Evolutionary conservation across 2,329 filamentous ascomycete genomes (phyloP), one percentile per base, ranked within the genome.

Genomic region (Pestalotiopsis sp.): DNA sequence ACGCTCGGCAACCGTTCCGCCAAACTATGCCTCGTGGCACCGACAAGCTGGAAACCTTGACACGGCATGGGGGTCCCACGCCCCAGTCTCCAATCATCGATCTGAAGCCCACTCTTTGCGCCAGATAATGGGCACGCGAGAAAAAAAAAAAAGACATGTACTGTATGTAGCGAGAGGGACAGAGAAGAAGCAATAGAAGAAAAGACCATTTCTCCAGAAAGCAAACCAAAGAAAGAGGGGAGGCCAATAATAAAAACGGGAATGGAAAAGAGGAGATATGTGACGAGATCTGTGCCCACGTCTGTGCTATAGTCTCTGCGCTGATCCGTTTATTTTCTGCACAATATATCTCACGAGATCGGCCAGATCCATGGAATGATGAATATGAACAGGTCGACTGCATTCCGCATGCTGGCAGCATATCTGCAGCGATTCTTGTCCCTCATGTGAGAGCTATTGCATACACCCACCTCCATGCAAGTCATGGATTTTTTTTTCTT

Each of bases 11-110:
- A 38, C 65, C n/a, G 17, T 67, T 61, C 65, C 65, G 65, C 65
- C 56, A 61, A 45, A 61, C 65, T 57, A 61, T 61, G 52, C 65
- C 65, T 67, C 65, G 65, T 67, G 65, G 65, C 52, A 61, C 65
- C 65, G 65, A 67, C 52, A 67, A 59, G 52, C 65, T 61, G 56
- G 65, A 59, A 67, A 52, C 56, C 17, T 59, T 27, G 20, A 41
- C 27, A 23, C 23, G 58, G 49, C 65, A 67, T 52, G 65, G 65
- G 59, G 59, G 59, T 39, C 45, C 45, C 27, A 27, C 17, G n/a
- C 49, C 56, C 65, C 38, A 64, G 61, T 64, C 38, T 64, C 61
- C 59, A 62, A 62, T 62, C 59, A 62, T n/a, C 59, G 59, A 39
- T 39, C 59, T 38, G 25, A 39, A 62, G 36, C 59, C 31, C 59